Conservation (phyloP, 2,329 filamentous ascomycete species). For the Curvularia sp. region DNA sequence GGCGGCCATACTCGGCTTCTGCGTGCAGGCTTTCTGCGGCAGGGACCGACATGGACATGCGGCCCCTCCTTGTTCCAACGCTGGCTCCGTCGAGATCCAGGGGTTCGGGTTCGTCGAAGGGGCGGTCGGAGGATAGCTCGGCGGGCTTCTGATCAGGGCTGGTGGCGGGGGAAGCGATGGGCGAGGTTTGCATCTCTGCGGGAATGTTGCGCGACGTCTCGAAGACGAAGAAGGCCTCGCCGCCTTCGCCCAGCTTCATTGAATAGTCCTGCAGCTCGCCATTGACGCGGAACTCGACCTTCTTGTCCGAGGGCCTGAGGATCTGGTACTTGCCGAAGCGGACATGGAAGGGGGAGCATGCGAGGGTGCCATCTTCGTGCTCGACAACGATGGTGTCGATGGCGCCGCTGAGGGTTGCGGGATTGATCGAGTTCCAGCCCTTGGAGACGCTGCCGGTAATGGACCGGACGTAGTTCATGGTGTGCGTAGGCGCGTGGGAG, state of each 20-base stretch:
- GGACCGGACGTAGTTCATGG: constrained; percentile 97
- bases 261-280: constrained; percentile 88
- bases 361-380: constrained; percentile 84
- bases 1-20: constrained; percentile 27
- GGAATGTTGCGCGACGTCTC: constrained; percentile 92
- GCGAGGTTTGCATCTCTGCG: constrained; percentile 92
- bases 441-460: constrained; percentile 95
- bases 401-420: constrained; percentile 92
- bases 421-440: constrained; percentile 99
- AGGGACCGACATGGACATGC: constrained; percentile 42
- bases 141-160: constrained; percentile 73
- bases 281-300: constrained; percentile 98
- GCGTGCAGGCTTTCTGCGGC: constrained; percentile 30
- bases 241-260: constrained; percentile 97
- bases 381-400: constrained; percentile 99
- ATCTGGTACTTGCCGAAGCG: constrained; percentile 99
- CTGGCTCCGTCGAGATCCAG: constrained; percentile 67
- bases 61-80: constrained; percentile 30
- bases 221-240: constrained; percentile 98
- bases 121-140: constrained; percentile 53
- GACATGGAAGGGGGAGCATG: constrained; percentile 97
- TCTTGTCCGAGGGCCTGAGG: constrained; percentile 94
- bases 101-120: constrained; percentile 71
- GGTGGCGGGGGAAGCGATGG: constrained; percentile 84
- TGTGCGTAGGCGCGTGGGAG: constrained; percentile 33